A percentile compares a stretch with the other conserved stretches of the same genome.
phyloP scores from a whole-genome alignment of 306 rosid species.

The Quercus engelmannii region DNA sequence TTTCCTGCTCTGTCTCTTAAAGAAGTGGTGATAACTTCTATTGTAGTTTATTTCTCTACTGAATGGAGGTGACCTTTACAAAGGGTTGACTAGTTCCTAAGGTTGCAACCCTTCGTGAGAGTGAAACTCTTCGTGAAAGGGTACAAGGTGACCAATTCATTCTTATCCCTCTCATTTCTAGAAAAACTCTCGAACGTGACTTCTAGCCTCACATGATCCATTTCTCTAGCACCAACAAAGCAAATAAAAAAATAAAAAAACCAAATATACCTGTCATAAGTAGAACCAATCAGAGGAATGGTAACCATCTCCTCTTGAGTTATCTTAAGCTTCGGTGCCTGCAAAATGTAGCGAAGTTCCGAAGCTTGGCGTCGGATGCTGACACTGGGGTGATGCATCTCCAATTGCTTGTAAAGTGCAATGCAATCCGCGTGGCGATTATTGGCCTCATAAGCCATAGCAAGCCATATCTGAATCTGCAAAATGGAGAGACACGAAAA shows the following conservation, averaged over 20 bases:
- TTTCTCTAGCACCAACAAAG: too few species aligned
- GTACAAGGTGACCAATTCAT: too few species aligned
- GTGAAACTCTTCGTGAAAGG: too few species aligned
- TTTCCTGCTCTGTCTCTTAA: too few species aligned
- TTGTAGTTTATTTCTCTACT: too few species aligned
- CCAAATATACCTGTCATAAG: conserved; percentile 55
- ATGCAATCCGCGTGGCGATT: conserved; percentile 87
- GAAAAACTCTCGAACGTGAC: too few species aligned
- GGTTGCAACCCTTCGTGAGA: too few species aligned
- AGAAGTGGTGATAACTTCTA: too few species aligned
- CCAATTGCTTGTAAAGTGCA: conserved; percentile 75
- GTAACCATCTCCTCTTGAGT: conserved; percentile 97
- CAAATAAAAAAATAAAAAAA: neutral
- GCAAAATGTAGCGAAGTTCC: conserved; percentile 88
- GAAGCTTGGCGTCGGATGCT: conserved; percentile 94
- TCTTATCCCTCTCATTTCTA: too few species aligned
- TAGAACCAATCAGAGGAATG: conserved; percentile 65
- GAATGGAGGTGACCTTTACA: too few species aligned
- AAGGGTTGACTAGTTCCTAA: too few species aligned
- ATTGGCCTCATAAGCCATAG: conserved; percentile 98
- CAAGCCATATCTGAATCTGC: conserved; percentile 97
- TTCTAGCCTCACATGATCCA: too few species aligned
- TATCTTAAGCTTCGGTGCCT: conserved; percentile 97
- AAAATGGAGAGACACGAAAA: conserved; percentile 2
- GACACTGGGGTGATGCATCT: conserved; percentile 62